Percentiles rank a stretch among this genome's conserved stretches.
These are phyloP conservation scores for Panaeolus cyanescens DNA, from an alignment of 768 basidiomycete species.

Conservation along the genomic window DNA sequence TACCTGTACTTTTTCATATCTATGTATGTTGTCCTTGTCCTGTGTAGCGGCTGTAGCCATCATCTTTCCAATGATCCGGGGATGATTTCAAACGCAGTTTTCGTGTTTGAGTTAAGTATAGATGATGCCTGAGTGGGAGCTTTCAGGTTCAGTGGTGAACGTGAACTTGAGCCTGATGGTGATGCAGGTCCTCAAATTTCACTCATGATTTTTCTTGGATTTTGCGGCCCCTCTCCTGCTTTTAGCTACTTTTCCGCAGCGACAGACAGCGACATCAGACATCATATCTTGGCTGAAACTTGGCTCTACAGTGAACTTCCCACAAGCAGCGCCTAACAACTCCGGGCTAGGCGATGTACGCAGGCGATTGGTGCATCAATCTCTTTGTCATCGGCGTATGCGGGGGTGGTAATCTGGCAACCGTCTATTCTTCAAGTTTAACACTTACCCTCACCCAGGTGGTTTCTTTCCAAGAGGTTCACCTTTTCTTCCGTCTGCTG, in stretches of 20 bases:
- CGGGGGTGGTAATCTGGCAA: not conserved
- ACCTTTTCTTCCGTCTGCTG: constrained; percentile 28
- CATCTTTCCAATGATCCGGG: too few relatives aligned
- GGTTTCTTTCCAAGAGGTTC: not conserved
- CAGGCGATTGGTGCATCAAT: not conserved
- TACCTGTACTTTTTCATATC: not conserved
- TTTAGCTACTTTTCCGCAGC: too few relatives aligned
- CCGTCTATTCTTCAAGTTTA: constrained; percentile 4
- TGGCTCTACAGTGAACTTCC: not conserved
- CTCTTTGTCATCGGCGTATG: not conserved
- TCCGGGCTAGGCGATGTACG: not conserved
- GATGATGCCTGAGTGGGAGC: not conserved
- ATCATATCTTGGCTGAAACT: not conserved
- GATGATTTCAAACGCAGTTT: not conserved
- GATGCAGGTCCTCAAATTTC: not conserved
- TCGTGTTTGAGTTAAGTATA: not conserved
- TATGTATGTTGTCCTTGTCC: not conserved
- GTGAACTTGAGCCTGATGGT: not conserved
- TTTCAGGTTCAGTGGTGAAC: not conserved
- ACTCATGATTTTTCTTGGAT: too few relatives aligned
- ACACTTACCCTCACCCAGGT: constrained; percentile 3
- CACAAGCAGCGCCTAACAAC: not conserved
- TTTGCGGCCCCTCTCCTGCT: too few relatives aligned
- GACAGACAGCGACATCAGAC: too few relatives aligned
- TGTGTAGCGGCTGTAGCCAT: too few relatives aligned